These are phyloP conservation scores for Centrapalus pauciflorus DNA, from an alignment of 129 eudicot genomes.

Conservation along the genomic window DNA sequence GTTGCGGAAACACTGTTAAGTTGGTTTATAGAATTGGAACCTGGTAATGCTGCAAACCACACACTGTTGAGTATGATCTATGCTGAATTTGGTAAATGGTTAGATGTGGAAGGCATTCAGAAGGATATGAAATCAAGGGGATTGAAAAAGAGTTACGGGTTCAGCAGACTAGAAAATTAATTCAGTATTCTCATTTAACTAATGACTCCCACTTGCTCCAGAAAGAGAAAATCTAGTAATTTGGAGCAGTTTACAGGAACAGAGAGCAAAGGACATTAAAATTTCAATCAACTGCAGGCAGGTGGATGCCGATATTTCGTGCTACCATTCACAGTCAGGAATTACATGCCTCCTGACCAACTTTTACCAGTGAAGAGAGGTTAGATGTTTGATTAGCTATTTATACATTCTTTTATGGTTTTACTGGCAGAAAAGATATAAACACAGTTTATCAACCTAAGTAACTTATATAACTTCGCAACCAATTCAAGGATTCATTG, in stretches of 20 bases:
- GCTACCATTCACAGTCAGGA: not conserved
- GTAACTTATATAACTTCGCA: not conserved
- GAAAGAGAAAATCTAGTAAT: too few species aligned
- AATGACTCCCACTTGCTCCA: too few species aligned
- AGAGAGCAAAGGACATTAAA: not conserved
- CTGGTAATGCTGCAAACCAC: constrained; percentile 51
- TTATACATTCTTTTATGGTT: not conserved
- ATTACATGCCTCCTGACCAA: not conserved
- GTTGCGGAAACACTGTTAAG: constrained; percentile 42
- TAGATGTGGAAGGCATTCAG: constrained; percentile 44
- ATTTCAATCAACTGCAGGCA: not conserved
- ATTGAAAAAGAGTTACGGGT: constrained; percentile 47
- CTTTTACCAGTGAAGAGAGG: not conserved
- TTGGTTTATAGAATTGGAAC: constrained; percentile 43
- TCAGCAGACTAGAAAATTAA: constrained; percentile 50
- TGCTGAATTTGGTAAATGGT: constrained; percentile 73
- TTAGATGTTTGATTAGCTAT: not conserved
- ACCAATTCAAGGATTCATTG: not conserved
- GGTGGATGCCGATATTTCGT: not conserved
- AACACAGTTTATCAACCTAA: not conserved
- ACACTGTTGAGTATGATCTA: constrained; percentile 51
- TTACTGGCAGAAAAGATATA: not conserved
- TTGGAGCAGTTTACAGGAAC: not conserved
- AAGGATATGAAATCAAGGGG: constrained; percentile 41
- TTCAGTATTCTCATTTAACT: not conserved